Conservation (phyloP, 2,329 filamentous ascomycete genomes). For the Penicillium sp. region DNA sequence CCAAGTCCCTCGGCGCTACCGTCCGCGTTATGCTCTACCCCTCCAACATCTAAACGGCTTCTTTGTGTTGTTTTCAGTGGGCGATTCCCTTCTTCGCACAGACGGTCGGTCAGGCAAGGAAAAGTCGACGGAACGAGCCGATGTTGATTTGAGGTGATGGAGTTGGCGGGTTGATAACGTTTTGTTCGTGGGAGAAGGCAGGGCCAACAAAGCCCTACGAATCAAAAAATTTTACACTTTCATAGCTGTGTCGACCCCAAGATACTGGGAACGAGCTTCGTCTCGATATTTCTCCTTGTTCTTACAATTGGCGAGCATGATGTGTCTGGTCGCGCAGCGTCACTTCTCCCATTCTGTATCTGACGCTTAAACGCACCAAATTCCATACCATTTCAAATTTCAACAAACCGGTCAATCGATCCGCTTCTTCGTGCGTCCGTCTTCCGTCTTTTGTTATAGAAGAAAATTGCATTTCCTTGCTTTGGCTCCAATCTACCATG, state of each 20-base stretch:
- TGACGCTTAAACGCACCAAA: conserved; percentile 39
- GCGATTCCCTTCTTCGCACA: conserved; percentile 39
- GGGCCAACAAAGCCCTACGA: conserved; percentile 40
- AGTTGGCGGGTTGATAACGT: conserved; percentile 43
- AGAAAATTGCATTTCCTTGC: conserved; percentile 24
- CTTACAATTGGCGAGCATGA: conserved; percentile 27
- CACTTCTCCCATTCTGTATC: conserved; percentile 35
- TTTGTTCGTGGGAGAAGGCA: conserved; percentile 41
- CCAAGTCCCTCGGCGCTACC: conserved; percentile 93
- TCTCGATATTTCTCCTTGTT: conserved; percentile 21
- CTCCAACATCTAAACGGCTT: conserved; percentile 80
- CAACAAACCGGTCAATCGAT: conserved; percentile 24
- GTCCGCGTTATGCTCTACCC: conserved; percentile 98
- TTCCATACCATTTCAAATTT: conserved; percentile 34
- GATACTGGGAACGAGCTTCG: conserved; percentile 25
- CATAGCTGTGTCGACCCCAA: conserved; percentile 30
- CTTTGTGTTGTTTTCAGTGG: conserved; percentile 35
- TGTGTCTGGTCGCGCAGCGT: conserved; percentile 32
- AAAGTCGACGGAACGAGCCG: conserved; percentile 41
- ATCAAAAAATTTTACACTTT: conserved; percentile 36
- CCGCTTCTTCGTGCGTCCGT: conserved; percentile 12
- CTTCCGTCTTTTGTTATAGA: conserved; percentile 19
- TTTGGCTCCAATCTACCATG: conserved; percentile 26
- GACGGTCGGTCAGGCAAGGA: conserved; percentile 37
- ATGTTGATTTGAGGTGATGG: conserved; percentile 39